Conservation (phyloP, 306 rosid genomes). For the Begonia loranthoides region DNA sequence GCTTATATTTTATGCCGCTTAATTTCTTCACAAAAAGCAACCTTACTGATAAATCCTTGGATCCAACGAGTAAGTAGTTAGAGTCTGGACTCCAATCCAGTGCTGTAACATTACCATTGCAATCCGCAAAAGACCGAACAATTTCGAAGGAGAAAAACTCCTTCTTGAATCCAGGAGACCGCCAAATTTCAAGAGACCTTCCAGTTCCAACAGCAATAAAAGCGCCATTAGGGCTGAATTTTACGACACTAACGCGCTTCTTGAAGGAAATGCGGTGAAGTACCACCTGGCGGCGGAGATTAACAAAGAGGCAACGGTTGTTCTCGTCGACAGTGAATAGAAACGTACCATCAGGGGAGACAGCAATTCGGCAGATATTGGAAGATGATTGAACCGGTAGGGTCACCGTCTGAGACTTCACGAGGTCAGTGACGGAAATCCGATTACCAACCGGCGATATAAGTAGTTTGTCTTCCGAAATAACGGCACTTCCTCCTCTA, state of each 20-base stretch:
- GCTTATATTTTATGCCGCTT: constrained; percentile 25
- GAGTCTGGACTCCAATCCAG: constrained; percentile 83
- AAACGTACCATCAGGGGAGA: constrained; percentile 69
- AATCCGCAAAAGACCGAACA: constrained; percentile 52
- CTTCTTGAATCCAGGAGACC: constrained; percentile 55
- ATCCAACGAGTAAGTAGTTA: constrained; percentile 47
- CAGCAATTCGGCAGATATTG: constrained; percentile 57
- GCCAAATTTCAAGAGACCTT: constrained; percentile 75
- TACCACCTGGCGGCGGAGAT: constrained; percentile 71
- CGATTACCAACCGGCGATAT: constrained; percentile 89
- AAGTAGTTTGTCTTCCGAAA: constrained; percentile 47
- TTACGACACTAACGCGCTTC: constrained; percentile 33
- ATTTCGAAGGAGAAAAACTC: constrained; percentile 69
- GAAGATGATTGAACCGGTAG: constrained; percentile 73
- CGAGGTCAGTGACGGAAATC: constrained; percentile 63
- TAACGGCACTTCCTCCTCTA: constrained; percentile 69
- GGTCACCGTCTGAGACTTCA: constrained; percentile 54
- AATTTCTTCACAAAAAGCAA: constrained; percentile 36
- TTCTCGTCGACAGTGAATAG: constrained; percentile 64
- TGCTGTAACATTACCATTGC: constrained; percentile 35
- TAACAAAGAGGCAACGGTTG: constrained; percentile 65
- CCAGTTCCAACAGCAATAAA: constrained; percentile 70
- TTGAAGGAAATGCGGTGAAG: constrained; percentile 85
- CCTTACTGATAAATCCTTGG: constrained; percentile 78
- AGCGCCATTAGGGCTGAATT: constrained; percentile 52